A percentile compares a stretch with the other conserved stretches of the same genome.
Evolutionary conservation across 2,329 filamentous ascomycete genomes (phyloP).

Genomic region (Raffaelea arxii): DNA sequence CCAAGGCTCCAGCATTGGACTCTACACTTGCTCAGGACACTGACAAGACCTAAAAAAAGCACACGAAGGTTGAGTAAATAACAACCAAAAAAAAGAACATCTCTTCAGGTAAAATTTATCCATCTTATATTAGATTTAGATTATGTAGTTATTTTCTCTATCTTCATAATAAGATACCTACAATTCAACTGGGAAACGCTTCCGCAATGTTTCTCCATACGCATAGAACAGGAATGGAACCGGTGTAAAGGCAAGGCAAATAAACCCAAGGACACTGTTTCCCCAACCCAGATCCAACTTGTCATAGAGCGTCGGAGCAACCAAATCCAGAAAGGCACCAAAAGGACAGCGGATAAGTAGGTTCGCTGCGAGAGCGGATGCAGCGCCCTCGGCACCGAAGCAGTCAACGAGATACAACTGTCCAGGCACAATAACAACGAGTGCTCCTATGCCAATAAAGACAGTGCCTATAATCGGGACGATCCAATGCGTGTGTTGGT

Average conservation of each 20-base stretch:
- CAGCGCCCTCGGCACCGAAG: slow-evolving; percentile 39
- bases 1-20: too few relatives aligned
- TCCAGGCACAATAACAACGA: slow-evolving; percentile 8
- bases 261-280: slow-evolving; percentile 44
- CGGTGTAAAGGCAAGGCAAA: slow-evolving; percentile 16
- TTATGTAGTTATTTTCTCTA: too few relatives aligned
- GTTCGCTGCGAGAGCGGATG: slow-evolving; percentile 47
- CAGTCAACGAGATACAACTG: slow-evolving; percentile 45
- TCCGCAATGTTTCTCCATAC: slow-evolving; percentile 1
- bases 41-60: too few relatives aligned
- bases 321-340: slow-evolving; percentile 45
- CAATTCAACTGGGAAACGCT: neutral
- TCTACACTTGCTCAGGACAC: too few relatives aligned
- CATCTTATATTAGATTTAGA: too few relatives aligned
- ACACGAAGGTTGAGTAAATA: too few relatives aligned
- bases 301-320: slow-evolving; percentile 39
- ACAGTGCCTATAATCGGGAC: slow-evolving; percentile 39
- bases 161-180: too few relatives aligned
- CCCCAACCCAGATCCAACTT: slow-evolving; percentile 47
- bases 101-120: too few relatives aligned
- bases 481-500: slow-evolving; percentile 39
- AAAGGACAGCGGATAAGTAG: slow-evolving; percentile 40
- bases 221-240: slow-evolving; percentile 1
- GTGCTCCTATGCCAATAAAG: slow-evolving; percentile 25
- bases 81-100: too few relatives aligned